phyloP scores from a whole-genome alignment of 1,139 yeast genomes.

The Taphrina deformans region DNA sequence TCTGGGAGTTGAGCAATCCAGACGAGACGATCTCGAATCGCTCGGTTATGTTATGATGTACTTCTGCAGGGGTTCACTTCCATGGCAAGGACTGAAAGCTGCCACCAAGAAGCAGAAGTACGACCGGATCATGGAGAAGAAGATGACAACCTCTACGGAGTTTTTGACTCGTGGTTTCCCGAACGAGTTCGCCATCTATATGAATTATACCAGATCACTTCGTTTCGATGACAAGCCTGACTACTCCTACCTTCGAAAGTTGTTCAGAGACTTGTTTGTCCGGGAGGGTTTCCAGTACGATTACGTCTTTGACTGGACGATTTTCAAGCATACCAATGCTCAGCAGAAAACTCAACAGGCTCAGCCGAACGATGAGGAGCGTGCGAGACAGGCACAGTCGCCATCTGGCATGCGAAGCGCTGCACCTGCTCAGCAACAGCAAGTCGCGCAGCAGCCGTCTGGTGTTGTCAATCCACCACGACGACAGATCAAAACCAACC shows the following conservation, averaged over 20 bases:
- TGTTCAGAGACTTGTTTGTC: conserved; percentile 84
- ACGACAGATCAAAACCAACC: conserved; percentile 14
- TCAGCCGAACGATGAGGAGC: conserved; percentile 12
- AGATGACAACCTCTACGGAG: conserved; percentile 89
- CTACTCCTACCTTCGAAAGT: conserved; percentile 81
- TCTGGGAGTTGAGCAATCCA: conserved; percentile 91
- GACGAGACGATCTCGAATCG: conserved; percentile 95
- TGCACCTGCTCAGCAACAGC: conserved; percentile 14
- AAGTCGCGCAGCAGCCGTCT: neutral
- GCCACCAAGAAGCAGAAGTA: conserved; percentile 95
- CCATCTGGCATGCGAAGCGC: neutral
- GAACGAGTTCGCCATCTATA: conserved; percentile 79
- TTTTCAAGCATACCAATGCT: conserved; percentile 59
- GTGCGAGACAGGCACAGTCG: neutral
- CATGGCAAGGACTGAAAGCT: conserved; percentile 99
- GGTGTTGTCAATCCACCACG: conserved; percentile 32
- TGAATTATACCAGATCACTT: conserved; percentile 84
- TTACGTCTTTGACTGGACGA: conserved; percentile 96
- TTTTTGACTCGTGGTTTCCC: conserved; percentile 90
- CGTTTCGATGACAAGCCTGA: conserved; percentile 97
- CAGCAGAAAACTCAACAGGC: conserved; percentile 21
- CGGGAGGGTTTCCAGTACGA: conserved; percentile 90
- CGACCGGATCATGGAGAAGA: conserved; percentile 94
- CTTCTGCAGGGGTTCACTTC: conserved; percentile 87
- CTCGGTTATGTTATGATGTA: conserved; percentile 94